Evolutionary conservation across 2,329 filamentous ascomycete genomes (phyloP), one percentile per base, ranked within the genome.

Genomic region (Gremmenia infestans): DNA sequence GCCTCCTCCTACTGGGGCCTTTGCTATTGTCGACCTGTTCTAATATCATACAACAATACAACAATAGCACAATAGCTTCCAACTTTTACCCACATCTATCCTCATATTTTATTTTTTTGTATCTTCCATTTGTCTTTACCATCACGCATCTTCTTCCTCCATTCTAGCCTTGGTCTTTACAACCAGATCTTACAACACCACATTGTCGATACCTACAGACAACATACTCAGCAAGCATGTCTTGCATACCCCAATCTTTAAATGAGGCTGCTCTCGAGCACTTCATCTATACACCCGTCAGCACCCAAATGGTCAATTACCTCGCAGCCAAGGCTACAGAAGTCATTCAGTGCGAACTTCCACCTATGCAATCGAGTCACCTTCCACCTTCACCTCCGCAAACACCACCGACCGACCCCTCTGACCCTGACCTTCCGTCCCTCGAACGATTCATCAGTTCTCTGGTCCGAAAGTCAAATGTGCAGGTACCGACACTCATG

Each of bases 401-500:
- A 46, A 78, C 81, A 17, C 80, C 81, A 22, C 78, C 81, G 12
- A 78, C 77, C 48, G 65, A 65, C 22, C 50, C 55, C 43, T 25
- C 56, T 19, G 50, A 58, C 17, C 40, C 60, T 17, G 54, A 75
- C 54, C 78, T 99, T 35, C 94, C 94, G 3, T 86, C 88, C 0
- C 78, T 97, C 37, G 90, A 96, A 72, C 82, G 86, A 56, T 99
- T 97, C 79, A 97, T 99, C 75, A 87, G 84, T 50, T 91, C 91
- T 61, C 81, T 99, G 32, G 92, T 97, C 59, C 84, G 90, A 69
- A 88, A 89, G 58, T 97, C 93, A 63, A 96, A 97, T 72, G 94
- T 97, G 32, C 93, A 97, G 78, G 92, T 97, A 52, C 90, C 94
- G 12, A 99, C 94, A 7, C 82, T 99, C 64, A 97, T 99, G 94